Evolutionary conservation across 2,329 filamentous ascomycete species (phyloP), one percentile per base, ranked within the genome.

Genomic region (Apiospora arundinis): DNA sequence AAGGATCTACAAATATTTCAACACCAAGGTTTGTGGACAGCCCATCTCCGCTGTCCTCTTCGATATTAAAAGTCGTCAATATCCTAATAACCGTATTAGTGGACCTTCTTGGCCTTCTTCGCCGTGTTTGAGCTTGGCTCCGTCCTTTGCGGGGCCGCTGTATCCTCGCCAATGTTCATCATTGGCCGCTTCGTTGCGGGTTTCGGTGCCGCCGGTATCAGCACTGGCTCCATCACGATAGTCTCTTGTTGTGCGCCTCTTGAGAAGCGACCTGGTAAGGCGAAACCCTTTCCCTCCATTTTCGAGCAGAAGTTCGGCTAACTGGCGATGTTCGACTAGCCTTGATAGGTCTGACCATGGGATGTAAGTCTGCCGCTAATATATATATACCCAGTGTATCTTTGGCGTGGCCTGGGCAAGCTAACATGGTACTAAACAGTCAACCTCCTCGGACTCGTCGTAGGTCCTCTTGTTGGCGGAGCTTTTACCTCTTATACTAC

Each of bases 391-490:
- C 32, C 32, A 32, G 8, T 49, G 76, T 21, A 68, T 78, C 46
- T 3, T 49, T 23, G 46, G 3, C 46, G 21, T 4, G 32, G 32
- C 32, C 32, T 49, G 46, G n/a, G 11, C 46, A 21, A n/a, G 46
- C 46, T 49, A 49, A 49, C 46, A 2, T 8, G 32, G 32, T 32
- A 23, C 46, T 2, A 52, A 69, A 74, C 71, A 72, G 74, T 78
- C 46, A 86, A 83, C 71, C 84, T 83, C 16, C 79, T 86, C 67
- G 83, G 84, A 1, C 76, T 74, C 1, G 78, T 80, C 1, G 75
- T 77, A 2, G 78, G 78, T 16, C 78, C 78, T 4, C 71, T 80
- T 2, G 69, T 80, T 0, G 78, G 78, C 25, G 79, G 79, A 23
- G 77, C 74, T 12, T 80, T 80, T 68, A 79, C 78, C 0, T 77